These are phyloP conservation scores for Ogataea glucozyma DNA, from an alignment of 805 yeast genomes.

Conservation along the genomic window DNA sequence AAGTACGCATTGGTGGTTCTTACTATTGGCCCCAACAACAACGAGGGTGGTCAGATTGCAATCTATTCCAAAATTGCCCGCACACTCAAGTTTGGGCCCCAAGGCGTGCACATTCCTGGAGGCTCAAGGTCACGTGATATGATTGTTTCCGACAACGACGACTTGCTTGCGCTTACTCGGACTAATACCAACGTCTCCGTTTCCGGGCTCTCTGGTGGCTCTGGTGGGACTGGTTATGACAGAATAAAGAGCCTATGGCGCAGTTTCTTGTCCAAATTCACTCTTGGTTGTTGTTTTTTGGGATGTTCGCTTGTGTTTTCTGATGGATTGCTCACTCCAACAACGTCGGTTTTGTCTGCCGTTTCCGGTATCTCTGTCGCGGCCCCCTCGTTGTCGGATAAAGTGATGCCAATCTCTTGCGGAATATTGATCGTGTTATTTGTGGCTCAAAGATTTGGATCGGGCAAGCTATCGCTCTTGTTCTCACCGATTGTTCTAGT, in stretches of 20 bases:
- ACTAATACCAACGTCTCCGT: conserved; percentile 39
- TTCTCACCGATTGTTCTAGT: conserved; percentile 57
- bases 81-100: conserved; percentile 46
- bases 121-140: conserved; percentile 11
- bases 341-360: conserved; percentile 61
- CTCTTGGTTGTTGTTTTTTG: conserved; percentile 44
- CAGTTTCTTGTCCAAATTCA: conserved; percentile 35
- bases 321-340: conserved; percentile 64
- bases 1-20: conserved; percentile 54
- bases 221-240: no score
- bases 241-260: conserved; percentile 2
- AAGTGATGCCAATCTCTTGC: conserved; percentile 51
- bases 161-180: conserved; percentile 37
- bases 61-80: conserved; percentile 59
- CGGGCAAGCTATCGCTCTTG: conserved; percentile 45
- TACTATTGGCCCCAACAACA: conserved; percentile 53
- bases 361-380: conserved; percentile 57
- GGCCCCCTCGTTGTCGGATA: conserved; percentile 41
- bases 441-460: conserved; percentile 49
- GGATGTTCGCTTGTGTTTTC: conserved; percentile 60
- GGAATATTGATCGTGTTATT: conserved; percentile 48
- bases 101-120: conserved; percentile 46
- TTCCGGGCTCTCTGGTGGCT: no score
- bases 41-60: conserved; percentile 68
- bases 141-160: conserved; percentile 33